Evolutionary conservation across 192 early-diverging fungal genomes (phyloP).

Genomic region (Linnemannia hyalina): DNA sequence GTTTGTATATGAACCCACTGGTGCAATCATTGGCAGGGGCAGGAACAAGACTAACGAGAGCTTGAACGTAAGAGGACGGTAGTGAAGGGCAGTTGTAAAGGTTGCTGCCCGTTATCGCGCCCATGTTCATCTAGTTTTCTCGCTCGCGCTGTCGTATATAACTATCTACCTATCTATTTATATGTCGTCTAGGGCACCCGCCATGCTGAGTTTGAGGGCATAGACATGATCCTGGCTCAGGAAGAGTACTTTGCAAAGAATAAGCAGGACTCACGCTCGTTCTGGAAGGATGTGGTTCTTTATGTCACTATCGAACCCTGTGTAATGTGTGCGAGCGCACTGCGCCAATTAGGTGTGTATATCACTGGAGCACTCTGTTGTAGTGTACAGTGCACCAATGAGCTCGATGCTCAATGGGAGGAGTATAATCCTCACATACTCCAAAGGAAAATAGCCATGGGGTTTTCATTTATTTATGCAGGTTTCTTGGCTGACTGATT

Average conservation of each 20-base stretch:
- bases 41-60: constrained; percentile 91
- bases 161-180: background rate
- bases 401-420: background rate
- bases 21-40: constrained; percentile 80
- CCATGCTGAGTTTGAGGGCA: constrained; percentile 96
- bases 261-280: constrained; percentile 30
- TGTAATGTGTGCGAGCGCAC: constrained; percentile 96
- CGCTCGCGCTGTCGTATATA: background rate
- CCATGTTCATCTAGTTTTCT: background rate
- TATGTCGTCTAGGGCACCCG: constrained; percentile 76
- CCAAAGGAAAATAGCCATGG: background rate
- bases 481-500: background rate
- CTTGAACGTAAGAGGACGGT: constrained; percentile 74
- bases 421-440: background rate
- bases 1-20: constrained; percentile 75
- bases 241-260: constrained; percentile 29
- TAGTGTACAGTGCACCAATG: background rate
- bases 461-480: background rate
- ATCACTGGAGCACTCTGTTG: background rate
- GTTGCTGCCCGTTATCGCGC: background rate
- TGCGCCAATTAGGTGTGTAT: constrained; percentile 77
- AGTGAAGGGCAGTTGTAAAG: background rate
- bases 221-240: constrained; percentile 77
- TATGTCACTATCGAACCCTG: constrained; percentile 99
- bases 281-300: constrained; percentile 67